Evolutionary conservation across 805 yeast species (phyloP), one percentile per base, ranked within the genome.

Genomic region (Saccharomycopsis malanga): DNA sequence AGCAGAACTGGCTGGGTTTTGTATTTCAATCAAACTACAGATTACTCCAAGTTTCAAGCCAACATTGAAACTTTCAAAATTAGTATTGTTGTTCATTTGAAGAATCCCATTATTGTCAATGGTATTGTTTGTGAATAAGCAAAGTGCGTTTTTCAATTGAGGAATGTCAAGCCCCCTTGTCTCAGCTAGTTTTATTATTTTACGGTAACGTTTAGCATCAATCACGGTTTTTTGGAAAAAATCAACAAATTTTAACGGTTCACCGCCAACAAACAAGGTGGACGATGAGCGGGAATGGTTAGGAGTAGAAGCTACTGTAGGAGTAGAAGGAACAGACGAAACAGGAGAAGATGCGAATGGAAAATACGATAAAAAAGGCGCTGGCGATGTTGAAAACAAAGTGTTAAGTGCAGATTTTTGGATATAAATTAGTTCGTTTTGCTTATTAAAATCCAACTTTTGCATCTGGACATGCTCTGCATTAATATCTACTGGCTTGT

Each of bases 11-110:
- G 7, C 18, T 5, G 15, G 17, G 24, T 17, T 39, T 2, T 25
- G 27, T 3, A 4, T 18, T 15, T 47, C 43, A 21, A 38, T 24
- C 17, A 50, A 24, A 3, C 36, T 27, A 37, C 48, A 50, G 7
- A 50, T 22, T 22, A 47, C 34, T 29, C 44, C 45, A 1, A 46
- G n/a, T 21, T 50, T 47, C 14, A 18, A 24, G n/a, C n/a, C 15
- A 14, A 45, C 25, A 37, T 39, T 41, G 4, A 12, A n/a, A n/a
- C 18, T 12, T 21, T 39, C 15, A 29, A 14, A n/a, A 20, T 17
- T 5, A 15, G n/a, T 17, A 37, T 4, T 30, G 37, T 30, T 41
- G n/a, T 25, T 29, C 9, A 41, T 18, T 10, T 10, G 17, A 14
- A 32, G 18, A 14, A 21, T 21, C 18, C 22, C 36, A n/a, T n/a